Conservation (phyloP, 306 rosid species). For the Castanea mollissima region DNA sequence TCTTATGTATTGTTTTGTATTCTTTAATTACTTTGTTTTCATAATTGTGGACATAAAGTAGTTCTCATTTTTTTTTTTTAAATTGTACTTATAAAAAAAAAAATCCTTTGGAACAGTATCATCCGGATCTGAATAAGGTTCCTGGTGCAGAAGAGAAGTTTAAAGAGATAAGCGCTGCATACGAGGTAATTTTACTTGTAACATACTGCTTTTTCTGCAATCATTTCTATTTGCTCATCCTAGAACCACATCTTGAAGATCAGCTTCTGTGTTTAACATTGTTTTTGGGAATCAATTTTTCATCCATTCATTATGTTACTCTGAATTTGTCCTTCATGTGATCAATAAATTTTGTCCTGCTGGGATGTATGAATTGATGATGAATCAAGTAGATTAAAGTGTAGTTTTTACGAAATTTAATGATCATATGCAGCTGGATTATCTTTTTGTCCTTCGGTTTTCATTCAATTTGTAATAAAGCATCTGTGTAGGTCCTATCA, state of each 20-base stretch:
- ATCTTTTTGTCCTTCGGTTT: constrained; percentile 28
- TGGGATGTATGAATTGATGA: constrained; percentile 9
- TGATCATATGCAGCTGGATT: constrained; percentile 9
- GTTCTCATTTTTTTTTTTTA: no score
- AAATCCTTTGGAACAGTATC: constrained; percentile 55
- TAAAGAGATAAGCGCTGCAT: constrained; percentile 95
- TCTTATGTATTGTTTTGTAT: no score
- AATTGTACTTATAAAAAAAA: not conserved
- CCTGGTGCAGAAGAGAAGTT: constrained; percentile 90
- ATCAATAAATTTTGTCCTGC: constrained; percentile 10
- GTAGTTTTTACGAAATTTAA: constrained; percentile 7
- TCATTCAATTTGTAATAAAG: constrained; percentile 52
- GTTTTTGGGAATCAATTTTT: not conserved
- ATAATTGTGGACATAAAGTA: no score
- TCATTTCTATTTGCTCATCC: constrained; percentile 5
- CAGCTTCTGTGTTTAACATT: not conserved
- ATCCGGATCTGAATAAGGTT: constrained; percentile 82
- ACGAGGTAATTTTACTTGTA: constrained; percentile 63
- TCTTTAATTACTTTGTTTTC: no score
- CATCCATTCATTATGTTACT: not conserved
- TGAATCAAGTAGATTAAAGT: not conserved
- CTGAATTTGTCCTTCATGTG: not conserved
- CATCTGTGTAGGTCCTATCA: constrained; percentile 84
- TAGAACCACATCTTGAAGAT: not conserved
- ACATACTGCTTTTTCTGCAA: not conserved